Evolutionary conservation across 2,329 filamentous ascomycete genomes (phyloP).

Genomic region (Xylariaceae sp.): DNA sequence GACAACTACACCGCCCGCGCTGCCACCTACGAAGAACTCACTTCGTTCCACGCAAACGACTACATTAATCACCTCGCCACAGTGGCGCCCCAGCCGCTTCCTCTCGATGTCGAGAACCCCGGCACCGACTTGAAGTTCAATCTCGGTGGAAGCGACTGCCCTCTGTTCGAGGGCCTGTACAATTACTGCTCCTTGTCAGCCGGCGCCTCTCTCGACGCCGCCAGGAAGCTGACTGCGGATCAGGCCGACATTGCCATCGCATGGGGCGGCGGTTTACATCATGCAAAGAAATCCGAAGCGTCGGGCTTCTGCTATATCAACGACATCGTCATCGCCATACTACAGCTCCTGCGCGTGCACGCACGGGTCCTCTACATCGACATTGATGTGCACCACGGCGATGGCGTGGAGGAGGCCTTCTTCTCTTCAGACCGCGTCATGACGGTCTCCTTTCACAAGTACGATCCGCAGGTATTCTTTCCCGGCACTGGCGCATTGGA

Average conservation of each 20-base stretch:
- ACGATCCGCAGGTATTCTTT: conserved; percentile 77
- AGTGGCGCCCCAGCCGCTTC: conserved; percentile 56
- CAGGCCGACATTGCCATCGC: conserved; percentile 95
- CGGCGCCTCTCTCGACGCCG: conserved; percentile 83
- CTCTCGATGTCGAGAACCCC: conserved; percentile 57
- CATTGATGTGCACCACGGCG: conserved; percentile 89
- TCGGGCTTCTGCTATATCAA: conserved; percentile 99
- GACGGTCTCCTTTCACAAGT: conserved; percentile 94
- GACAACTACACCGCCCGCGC: conserved; percentile 80
- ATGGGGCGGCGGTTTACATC: conserved; percentile 94
- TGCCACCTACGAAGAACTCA: conserved; percentile 81
- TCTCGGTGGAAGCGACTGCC: conserved; percentile 85
- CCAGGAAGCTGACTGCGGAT: conserved; percentile 75
- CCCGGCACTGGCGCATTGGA: conserved; percentile 84
- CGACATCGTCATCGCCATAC: conserved; percentile 89
- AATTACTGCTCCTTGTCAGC: conserved; percentile 93
- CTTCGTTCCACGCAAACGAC: conserved; percentile 77
- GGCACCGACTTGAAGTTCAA: conserved; percentile 69
- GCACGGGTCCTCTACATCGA: conserved; percentile 97
- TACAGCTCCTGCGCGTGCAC: conserved; percentile 76
- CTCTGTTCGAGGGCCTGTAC: conserved; percentile 91
- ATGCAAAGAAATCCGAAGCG: conserved; percentile 89
- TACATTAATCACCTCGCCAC: conserved; percentile 84
- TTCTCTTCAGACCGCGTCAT: conserved; percentile 89
- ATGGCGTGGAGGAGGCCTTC: conserved; percentile 89